Evolutionary conservation across 2,329 filamentous ascomycete genomes (phyloP).

Genomic region (Pseudogymnoascus sp.): DNA sequence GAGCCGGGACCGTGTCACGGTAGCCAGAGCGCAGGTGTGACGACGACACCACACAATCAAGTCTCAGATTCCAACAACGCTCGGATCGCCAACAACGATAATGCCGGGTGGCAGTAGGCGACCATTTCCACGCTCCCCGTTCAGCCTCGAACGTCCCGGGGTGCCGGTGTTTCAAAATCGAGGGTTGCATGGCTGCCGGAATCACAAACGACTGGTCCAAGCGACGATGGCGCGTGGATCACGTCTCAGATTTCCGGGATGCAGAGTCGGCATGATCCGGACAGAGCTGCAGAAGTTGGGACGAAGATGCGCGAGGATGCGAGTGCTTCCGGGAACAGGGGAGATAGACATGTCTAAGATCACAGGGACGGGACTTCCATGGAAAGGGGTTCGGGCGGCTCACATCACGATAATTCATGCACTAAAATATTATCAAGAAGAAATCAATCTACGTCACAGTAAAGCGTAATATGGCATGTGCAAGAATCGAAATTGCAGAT

Average conservation of each 20-base stretch:
- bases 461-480: neutral
- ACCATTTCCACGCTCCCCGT: neutral
- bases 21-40: neutral
- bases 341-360: neutral
- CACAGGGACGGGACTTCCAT: neutral
- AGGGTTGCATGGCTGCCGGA: neutral
- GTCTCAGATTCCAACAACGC: neutral
- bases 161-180: neutral
- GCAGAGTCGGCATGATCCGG: neutral
- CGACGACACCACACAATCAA: neutral
- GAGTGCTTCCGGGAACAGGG: neutral
- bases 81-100: neutral
- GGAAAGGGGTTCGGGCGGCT: neutral
- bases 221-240: neutral
- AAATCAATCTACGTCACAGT: neutral
- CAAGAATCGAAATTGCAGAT: neutral
- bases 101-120: neutral
- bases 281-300: neutral
- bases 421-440: neutral
- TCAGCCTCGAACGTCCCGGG: neutral
- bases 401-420: neutral
- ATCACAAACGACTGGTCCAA: neutral
- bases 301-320: neutral
- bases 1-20: neutral
- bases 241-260: neutral